Evolutionary conservation across 306 rosid species (phyloP), one percentile per base, ranked within the genome.

Genomic region (Medicago ruthenica): DNA sequence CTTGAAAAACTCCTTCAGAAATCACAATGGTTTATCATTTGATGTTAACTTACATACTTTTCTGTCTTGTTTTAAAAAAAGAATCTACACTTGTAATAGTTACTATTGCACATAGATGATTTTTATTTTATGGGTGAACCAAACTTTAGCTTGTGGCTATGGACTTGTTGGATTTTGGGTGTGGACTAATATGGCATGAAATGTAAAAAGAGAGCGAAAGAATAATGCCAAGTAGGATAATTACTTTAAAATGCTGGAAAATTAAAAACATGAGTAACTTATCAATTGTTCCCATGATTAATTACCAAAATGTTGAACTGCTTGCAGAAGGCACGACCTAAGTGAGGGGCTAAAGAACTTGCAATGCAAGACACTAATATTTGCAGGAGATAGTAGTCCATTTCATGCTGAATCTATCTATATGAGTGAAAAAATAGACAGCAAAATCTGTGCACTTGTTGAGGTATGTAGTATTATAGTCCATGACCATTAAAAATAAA

Each of bases 351-450:
- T 92, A 83, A 92, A 81, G 86, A 79, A 88, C 69, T 79, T 92
- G 83, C 88, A 74, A 65, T 90, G 97, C 34, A 92, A 85, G 88
- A 88, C 93, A 15, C 96, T 92, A 14, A 88, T 92, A 79, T 92
- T 92, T 84, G 96, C 88, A 24, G 97, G 97, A 5, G 96, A 83
- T 50, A 90, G 88, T 39, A 92, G 97, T 80, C 96, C 93, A 36
- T 92, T 90, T 84, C 93, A 71, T 58, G 89, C 83, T 8, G 97
- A 92, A 68, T 87, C 97, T 48, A 61, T 90, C 48, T 71, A 87
- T 80, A 90, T 90, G 96, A 92, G 83, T 85, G 60, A 83, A 18
- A 86, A 74, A 73, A 79, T 92, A 80, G 72, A 86, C 80, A 67
- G 70, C 45, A 92, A 79, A 86, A 71, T 34, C 12, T 88, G 92